Evolutionary conservation across 306 rosid genomes (phyloP), one percentile per base, ranked within the genome.

Genomic region (Abrus pulchellus): DNA sequence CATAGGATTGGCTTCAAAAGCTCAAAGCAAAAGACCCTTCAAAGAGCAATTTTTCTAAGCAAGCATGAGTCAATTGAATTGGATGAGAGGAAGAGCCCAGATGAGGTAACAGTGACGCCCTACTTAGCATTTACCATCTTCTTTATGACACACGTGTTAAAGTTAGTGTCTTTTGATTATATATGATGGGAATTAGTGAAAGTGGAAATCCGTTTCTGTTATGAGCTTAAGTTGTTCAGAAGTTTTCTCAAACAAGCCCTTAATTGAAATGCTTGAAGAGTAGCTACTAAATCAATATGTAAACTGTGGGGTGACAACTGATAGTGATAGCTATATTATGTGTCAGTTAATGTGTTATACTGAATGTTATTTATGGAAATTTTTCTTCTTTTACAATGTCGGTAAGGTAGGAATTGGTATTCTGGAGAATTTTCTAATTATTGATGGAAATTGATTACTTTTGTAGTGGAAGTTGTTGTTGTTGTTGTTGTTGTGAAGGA

Each of bases 1-100:
- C 13, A 28, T 63, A 14, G 36, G 61, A 20, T 73, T 43, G 43
- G 74, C 60, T 85, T 92, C 85, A 83, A 85, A 69, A 79, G 69
- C 82, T 70, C 85, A 68, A 75, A 83, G 76, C 56, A 34, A n/a
- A 65, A 69, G 71, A 29, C 44, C 53, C 47, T 14, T 74, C 83
- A 84, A 33, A 72, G 82, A 49, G 71, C 72, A 50, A 53, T 68
- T 72, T 66, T 28, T 45, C 68, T 81, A 1, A 75, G 90, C 85
- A 89, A 88, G 84, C 87, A 77, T 60, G 92, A 88, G 43, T 57
- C 82, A 12, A 11, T 29, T 77, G 85, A 75, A 32, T 83, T 85
- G 49, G 89, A 90, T 61, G 91, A 92, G 86, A 89, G 97, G 87
- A 88, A 87, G n/a, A 89, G 98, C 89, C 90, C 93, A 40, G 61